Evolutionary conservation across 2,329 filamentous ascomycete genomes (phyloP).

Genomic region (Pestalotiopsis sp.): DNA sequence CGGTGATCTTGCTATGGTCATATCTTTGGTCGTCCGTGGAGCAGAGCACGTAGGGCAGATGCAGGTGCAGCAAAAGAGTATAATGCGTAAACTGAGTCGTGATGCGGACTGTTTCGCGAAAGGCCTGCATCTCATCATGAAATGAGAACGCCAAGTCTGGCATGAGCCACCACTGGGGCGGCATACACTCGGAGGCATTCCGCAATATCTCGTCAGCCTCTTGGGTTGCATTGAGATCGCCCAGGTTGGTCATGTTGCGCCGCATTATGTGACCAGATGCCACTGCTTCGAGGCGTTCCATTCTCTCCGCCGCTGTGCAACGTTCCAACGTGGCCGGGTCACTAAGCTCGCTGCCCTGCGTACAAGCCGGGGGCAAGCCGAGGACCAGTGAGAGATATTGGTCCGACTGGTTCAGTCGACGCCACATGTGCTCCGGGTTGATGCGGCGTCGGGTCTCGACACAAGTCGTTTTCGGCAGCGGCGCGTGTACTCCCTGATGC

Average conservation of each 20-base stretch:
- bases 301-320: slow-evolving; percentile 17
- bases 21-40: slow-evolving; percentile 29
- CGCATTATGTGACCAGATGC: background rate
- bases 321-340: slow-evolving; percentile 27
- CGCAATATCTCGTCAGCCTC: background rate
- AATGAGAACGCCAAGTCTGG: slow-evolving; percentile 13
- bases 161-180: slow-evolving; percentile 1
- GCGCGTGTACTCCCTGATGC: slow-evolving; percentile 20
- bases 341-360: slow-evolving; percentile 23
- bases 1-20: slow-evolving; percentile 41
- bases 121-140: slow-evolving; percentile 15
- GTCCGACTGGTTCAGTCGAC: slow-evolving; percentile 46
- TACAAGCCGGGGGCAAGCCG: slow-evolving; percentile 44
- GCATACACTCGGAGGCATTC: background rate
- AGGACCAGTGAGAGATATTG: slow-evolving; percentile 51
- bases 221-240: background rate
- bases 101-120: slow-evolving; percentile 36
- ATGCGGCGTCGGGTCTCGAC: slow-evolving; percentile 14
- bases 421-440: slow-evolving; percentile 43
- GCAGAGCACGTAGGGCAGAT: slow-evolving; percentile 46
- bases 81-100: slow-evolving; percentile 45
- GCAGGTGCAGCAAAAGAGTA: slow-evolving; percentile 44
- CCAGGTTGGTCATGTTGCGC: background rate
- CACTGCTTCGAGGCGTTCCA: background rate
- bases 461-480: slow-evolving; percentile 13